Conservation (phyloP, 192 early-diverging fungal species). For the Coemansia sp. region DNA sequence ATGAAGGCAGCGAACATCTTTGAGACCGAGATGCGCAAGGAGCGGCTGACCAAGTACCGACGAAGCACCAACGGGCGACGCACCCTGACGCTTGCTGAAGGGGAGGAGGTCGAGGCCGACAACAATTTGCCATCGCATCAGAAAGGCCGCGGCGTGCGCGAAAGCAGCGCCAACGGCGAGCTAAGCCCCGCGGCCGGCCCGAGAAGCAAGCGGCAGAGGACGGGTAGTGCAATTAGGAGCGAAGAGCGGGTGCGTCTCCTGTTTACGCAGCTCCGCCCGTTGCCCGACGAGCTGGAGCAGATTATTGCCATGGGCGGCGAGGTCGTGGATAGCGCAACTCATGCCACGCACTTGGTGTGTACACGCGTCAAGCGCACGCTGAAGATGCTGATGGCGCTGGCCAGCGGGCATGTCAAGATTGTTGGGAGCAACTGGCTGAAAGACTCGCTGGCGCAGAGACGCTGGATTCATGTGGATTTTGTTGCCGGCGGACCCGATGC, state of each 20-base stretch:
- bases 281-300: constrained; percentile 29
- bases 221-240: background rate
- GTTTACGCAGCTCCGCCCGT: constrained; percentile 46
- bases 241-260: constrained; percentile 36
- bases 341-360: constrained; percentile 59
- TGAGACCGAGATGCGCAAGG: constrained; percentile 53
- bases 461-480: constrained; percentile 29
- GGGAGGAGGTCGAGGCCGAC: constrained; percentile 18
- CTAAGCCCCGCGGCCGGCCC: background rate
- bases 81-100: constrained; percentile 29
- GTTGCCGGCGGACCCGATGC: background rate
- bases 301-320: constrained; percentile 54
- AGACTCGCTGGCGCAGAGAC: constrained; percentile 26
- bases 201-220: constrained; percentile 3
- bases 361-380: constrained; percentile 55
- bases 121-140: background rate
- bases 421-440: constrained; percentile 35
- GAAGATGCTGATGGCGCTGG: constrained; percentile 52
- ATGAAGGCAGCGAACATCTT: constrained; percentile 57
- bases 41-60: constrained; percentile 47
- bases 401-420: constrained; percentile 28
- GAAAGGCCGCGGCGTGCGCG: background rate
- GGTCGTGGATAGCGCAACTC: constrained; percentile 44
- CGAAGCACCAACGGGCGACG: constrained; percentile 13
- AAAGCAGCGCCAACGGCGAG: background rate